Conservation (phyloP, 2,329 filamentous ascomycete genomes). For the Graphiopsis chlorocephala region DNA sequence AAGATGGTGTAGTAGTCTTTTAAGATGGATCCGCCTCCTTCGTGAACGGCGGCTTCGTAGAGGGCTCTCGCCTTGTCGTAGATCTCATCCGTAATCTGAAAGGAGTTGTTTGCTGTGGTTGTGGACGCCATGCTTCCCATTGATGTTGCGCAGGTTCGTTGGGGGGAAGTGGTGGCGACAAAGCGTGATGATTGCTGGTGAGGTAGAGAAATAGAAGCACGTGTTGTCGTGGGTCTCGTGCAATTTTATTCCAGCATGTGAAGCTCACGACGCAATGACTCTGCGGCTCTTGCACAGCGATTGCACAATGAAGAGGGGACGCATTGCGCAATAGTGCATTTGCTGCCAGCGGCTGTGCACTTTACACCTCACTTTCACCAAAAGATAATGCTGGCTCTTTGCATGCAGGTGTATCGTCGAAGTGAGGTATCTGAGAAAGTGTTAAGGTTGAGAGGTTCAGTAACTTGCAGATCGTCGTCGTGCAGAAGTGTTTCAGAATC, state of each 20-base stretch:
- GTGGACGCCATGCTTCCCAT: background rate
- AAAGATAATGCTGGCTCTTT: background rate
- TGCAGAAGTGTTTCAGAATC: background rate
- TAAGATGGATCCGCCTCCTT: conserved; percentile 24
- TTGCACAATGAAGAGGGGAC: conserved; percentile 3
- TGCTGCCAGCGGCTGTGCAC: background rate
- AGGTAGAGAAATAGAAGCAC: background rate
- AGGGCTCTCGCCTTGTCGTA: background rate
- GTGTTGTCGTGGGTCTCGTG: background rate
- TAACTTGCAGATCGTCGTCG: background rate
- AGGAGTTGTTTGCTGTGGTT: background rate
- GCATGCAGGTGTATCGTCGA: background rate
- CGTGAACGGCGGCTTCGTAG: conserved; percentile 7
- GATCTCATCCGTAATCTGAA: background rate
- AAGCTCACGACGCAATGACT: background rate
- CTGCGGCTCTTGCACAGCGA: background rate
- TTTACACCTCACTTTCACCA: background rate
- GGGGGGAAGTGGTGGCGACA: background rate
- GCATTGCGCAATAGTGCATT: background rate
- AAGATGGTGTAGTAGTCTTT: conserved; percentile 27
- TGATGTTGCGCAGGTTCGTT: background rate
- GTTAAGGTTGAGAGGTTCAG: background rate
- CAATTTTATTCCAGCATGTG: background rate
- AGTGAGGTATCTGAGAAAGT: background rate
- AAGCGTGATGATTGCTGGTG: background rate